These are phyloP conservation scores for Beta vulgaris DNA, from an alignment of 148 eudicot genomes.

Conservation along the genomic window DNA sequence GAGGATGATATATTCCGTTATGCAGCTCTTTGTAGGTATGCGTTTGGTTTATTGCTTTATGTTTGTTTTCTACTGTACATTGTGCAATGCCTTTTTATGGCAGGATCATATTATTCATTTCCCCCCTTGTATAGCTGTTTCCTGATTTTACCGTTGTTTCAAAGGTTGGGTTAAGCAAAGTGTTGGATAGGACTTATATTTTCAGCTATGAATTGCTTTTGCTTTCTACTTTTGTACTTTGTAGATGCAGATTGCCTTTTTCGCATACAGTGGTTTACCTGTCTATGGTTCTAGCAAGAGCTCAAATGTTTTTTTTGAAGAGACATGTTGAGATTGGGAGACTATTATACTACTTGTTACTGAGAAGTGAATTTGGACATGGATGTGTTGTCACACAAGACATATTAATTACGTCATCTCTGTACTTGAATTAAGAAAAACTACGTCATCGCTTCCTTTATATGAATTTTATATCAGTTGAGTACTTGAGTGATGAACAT, in stretches of 20 bases:
- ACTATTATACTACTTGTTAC: neutral
- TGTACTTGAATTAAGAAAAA: neutral
- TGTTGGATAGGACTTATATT: neutral
- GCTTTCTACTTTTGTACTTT: neutral
- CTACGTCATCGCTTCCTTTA: too few relatives aligned
- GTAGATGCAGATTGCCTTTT: neutral
- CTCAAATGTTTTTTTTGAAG: too few relatives aligned
- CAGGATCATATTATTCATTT: neutral
- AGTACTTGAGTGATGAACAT: neutral
- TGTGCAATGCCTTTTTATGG: neutral
- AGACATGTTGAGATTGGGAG: neutral
- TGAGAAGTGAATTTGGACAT: neutral
- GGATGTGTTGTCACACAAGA: neutral
- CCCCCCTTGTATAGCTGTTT: neutral
- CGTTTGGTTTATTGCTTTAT: neutral
- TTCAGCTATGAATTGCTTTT: neutral
- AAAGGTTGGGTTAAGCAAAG: neutral
- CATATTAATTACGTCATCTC: neutral
- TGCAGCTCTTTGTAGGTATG: slow-evolving; percentile 77
- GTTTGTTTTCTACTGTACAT: neutral
- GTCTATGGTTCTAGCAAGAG: neutral
- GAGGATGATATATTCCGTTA: slow-evolving; percentile 56
- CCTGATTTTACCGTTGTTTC: neutral
- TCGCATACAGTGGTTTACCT: neutral
- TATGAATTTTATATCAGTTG: neutral